These are phyloP conservation scores for Fusarium irregulare DNA, from an alignment of 2,329 filamentous ascomycete species.

Conservation along the genomic window DNA sequence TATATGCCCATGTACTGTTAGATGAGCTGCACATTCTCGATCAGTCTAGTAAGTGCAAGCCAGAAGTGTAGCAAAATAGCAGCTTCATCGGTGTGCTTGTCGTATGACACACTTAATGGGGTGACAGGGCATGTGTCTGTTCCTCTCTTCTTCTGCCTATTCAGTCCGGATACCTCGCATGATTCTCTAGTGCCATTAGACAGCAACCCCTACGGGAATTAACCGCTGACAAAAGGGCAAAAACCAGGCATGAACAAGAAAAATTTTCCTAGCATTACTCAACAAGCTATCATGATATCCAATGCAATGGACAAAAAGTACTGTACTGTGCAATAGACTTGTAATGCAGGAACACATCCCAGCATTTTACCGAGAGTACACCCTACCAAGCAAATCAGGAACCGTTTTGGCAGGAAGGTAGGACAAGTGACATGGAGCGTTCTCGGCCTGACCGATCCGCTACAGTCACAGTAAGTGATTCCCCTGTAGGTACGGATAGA, in stretches of 20 bases:
- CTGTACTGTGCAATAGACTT: neutral
- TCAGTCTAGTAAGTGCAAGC: conserved; percentile 15
- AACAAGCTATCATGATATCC: neutral
- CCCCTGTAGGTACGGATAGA: neutral
- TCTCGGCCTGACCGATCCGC: conserved; percentile 43
- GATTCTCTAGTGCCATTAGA: conserved; percentile 7
- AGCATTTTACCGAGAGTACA: conserved; percentile 8
- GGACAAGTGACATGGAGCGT: conserved; percentile 24
- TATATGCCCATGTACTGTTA: neutral
- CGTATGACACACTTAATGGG: conserved; percentile 42
- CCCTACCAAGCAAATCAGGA: conserved; percentile 9
- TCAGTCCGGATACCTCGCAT: conserved; percentile 9
- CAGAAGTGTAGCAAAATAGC: conserved; percentile 1
- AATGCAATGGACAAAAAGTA: neutral
- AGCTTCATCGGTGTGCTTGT: conserved; percentile 15
- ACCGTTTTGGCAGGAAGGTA: conserved; percentile 32
- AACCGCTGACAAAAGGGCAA: conserved; percentile 20
- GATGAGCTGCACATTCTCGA: conserved; percentile 15
- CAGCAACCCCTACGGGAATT: conserved; percentile 11
- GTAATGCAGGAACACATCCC: conserved; percentile 33
- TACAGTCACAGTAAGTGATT: conserved; percentile 1
- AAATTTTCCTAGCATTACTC: neutral
- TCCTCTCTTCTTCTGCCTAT: conserved; percentile 6
- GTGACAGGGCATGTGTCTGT: conserved; percentile 35
- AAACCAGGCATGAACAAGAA: neutral